These are phyloP conservation scores for Pinus tabuliformis DNA, from an alignment of 75 land plant genomes.

Conservation along the genomic window DNA sequence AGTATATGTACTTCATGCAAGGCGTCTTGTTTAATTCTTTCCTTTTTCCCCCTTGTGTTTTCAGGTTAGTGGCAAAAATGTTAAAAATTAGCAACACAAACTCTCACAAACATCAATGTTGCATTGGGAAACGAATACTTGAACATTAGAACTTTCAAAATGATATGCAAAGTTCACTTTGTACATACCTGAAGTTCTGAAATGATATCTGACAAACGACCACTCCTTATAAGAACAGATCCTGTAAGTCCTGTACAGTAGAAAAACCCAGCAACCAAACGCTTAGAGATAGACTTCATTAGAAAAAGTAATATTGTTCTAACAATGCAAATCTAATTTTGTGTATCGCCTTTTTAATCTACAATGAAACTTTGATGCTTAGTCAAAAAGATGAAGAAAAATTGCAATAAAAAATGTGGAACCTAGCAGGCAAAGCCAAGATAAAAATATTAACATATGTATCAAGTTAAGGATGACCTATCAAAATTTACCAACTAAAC, in stretches of 20 bases:
- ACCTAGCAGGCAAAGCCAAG: not conserved
- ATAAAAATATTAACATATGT: not conserved
- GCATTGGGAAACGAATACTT: not conserved
- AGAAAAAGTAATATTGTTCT: not conserved
- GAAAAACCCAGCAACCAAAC: not conserved
- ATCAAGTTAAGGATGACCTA: not conserved
- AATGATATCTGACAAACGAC: constrained; percentile 36
- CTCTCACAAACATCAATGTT: not conserved
- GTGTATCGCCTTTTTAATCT: not conserved
- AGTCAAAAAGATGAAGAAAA: not conserved
- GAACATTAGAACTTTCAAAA: not conserved
- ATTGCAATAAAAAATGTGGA: not conserved
- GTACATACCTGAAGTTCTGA: constrained; percentile 30
- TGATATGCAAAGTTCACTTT: not conserved
- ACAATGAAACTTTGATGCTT: not conserved
- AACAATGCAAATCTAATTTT: not conserved
- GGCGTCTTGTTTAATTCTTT: no score
- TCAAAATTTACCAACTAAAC: no score
- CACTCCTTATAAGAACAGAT: constrained; percentile 38
- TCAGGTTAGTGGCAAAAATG: no score
- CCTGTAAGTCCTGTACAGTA: constrained; percentile 34
- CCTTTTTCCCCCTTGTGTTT: no score
- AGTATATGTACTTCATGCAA: no score
- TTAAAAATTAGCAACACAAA: no score
- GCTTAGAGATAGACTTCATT: not conserved